A percentile compares a stretch with the other conserved stretches of the same genome.
Evolutionary conservation across 495 filamentous ascomycete genomes (phyloP).

Genomic region (Penicillium pancosmium): DNA sequence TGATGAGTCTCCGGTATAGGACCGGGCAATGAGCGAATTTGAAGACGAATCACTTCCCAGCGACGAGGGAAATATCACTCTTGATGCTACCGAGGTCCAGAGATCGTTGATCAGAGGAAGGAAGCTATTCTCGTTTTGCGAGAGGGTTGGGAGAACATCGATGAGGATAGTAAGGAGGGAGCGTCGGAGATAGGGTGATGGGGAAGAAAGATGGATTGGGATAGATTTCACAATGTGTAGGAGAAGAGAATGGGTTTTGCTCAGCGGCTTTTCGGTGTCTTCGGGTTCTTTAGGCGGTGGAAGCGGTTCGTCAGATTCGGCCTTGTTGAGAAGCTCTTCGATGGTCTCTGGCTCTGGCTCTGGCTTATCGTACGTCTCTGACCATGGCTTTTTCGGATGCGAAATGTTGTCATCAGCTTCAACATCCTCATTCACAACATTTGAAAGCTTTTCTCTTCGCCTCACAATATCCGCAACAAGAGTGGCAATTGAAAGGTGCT

Average conservation of each 20-base stretch:
- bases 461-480: constrained; percentile 40
- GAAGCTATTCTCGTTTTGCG: constrained; percentile 75
- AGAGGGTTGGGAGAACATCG: constrained; percentile 67
- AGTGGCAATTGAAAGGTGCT: constrained; percentile 37
- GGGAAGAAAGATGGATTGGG: constrained; percentile 84
- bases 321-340: constrained; percentile 35
- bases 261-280: constrained; percentile 55
- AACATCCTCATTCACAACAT: constrained; percentile 31
- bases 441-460: constrained; percentile 42
- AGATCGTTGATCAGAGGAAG: constrained; percentile 86
- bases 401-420: constrained; percentile 34
- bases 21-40: constrained; percentile 26
- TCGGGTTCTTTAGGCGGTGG: constrained; percentile 53
- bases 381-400: constrained; percentile 45
- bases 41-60: constrained; percentile 26
- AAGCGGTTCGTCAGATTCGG: constrained; percentile 41
- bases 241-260: constrained; percentile 61
- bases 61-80: constrained; percentile 57
- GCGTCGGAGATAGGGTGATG: constrained; percentile 74
- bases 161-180: constrained; percentile 74
- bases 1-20: constrained; percentile 16
- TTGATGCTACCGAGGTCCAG: constrained; percentile 75
- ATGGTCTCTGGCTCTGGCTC: constrained; percentile 32
- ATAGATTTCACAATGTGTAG: constrained; percentile 68
- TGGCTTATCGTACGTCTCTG: constrained; percentile 32